Conservation (phyloP, 352 stramenopile genomes). For the Phytophthora colocasiae region DNA sequence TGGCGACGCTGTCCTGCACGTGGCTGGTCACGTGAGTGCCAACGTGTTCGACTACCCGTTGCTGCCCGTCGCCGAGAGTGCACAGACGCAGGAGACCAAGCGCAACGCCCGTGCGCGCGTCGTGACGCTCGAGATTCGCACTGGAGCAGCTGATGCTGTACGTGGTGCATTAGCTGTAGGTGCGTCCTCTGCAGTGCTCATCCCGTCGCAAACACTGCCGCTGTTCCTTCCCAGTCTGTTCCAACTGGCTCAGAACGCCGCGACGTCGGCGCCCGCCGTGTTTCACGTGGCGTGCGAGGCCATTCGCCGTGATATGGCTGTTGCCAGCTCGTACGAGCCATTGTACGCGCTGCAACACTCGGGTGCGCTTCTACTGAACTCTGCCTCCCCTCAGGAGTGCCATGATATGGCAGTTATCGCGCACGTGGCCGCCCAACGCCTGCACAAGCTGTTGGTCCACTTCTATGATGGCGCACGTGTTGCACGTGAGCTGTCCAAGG, state of each 20-base stretch:
- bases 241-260: conserved; percentile 50
- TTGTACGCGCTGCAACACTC: conserved; percentile 77
- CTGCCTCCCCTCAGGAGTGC: conserved; percentile 70
- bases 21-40: conserved; percentile 63
- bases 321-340: conserved; percentile 68
- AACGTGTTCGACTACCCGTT: conserved; percentile 76
- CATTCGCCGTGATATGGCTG: conserved; percentile 59
- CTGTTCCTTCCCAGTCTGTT: conserved; percentile 81
- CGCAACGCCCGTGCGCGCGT: conserved; percentile 51
- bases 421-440: conserved; percentile 67
- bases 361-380: conserved; percentile 77
- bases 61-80: conserved; percentile 29
- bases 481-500: conserved; percentile 64
- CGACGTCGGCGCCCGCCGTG: conserved; percentile 42
- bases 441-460: conserved; percentile 75
- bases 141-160: conserved; percentile 61
- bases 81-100: conserved; percentile 16
- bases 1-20: conserved; percentile 57
- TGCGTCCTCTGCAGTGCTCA: conserved; percentile 52
- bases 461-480: conserved; percentile 85
- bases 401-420: conserved; percentile 83
- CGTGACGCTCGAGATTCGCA: conserved; percentile 67
- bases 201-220: conserved; percentile 78
- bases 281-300: conserved; percentile 73
- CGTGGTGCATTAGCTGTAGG: conserved; percentile 67